phyloP scores from a whole-genome alignment of 2,329 filamentous ascomycete species.

The Fusarium sp. region DNA sequence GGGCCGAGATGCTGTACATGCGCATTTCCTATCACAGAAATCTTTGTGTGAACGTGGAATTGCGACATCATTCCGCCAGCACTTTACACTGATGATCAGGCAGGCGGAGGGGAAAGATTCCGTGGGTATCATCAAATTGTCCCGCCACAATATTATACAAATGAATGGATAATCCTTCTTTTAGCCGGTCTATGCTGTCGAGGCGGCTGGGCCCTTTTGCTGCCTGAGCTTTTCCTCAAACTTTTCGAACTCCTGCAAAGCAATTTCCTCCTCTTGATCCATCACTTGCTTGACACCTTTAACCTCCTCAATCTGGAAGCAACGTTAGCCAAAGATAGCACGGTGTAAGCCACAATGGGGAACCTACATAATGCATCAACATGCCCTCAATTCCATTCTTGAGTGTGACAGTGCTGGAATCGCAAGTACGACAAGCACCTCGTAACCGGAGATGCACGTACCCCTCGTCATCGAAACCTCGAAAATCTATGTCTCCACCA shows the following conservation, averaged over 20 bases:
- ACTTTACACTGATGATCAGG: not conserved
- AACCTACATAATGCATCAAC: conserved; percentile 92
- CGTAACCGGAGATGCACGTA: conserved; percentile 87
- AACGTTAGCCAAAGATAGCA: conserved; percentile 43
- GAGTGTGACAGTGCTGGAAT: conserved; percentile 94
- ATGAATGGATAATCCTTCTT: not conserved
- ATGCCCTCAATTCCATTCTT: conserved; percentile 99
- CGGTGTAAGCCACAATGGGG: not conserved
- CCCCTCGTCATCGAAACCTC: conserved; percentile 85
- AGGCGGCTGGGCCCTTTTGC: conserved; percentile 57
- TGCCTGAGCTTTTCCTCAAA: conserved; percentile 85
- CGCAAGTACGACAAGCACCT: conserved; percentile 94
- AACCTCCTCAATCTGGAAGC: conserved; percentile 87
- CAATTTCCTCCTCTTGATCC: conserved; percentile 91
- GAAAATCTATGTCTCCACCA: conserved; percentile 95
- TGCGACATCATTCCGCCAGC: not conserved
- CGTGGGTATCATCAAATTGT: conserved; percentile 46
- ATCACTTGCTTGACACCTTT: conserved; percentile 91
- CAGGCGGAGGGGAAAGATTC: conserved; percentile 9
- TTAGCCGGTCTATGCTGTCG: conserved; percentile 10
- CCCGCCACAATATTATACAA: conserved; percentile 43
- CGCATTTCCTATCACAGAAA: not conserved
- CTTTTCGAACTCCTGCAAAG: conserved; percentile 88
- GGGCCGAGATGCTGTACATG: not conserved
- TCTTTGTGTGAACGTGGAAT: not conserved